Evolutionary conservation across 441 rosid species (phyloP).

Genomic region (Daphne laureola): DNA sequence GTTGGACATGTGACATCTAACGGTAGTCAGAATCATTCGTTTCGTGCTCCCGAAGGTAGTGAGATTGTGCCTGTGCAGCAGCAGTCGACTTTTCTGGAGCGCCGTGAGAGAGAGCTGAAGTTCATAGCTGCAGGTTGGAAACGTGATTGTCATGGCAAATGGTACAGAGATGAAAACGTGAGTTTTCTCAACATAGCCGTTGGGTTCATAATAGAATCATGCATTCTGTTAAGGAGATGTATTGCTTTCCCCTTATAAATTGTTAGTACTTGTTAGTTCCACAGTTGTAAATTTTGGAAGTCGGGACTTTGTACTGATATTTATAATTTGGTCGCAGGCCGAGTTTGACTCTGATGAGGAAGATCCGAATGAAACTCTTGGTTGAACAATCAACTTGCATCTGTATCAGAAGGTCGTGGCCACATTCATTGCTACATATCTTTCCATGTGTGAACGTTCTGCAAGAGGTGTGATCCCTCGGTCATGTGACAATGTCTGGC

Average conservation of each 20-base stretch:
- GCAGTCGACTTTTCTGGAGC: constrained; percentile 18
- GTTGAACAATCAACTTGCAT: constrained; percentile 3
- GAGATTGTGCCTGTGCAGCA: constrained; percentile 5
- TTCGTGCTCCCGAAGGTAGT: constrained; percentile 5
- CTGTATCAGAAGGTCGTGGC: too few species aligned
- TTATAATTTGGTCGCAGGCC: constrained; percentile 26
- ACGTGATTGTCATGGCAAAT: constrained; percentile 43
- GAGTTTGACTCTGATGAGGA: constrained; percentile 58
- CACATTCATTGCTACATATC: too few species aligned
- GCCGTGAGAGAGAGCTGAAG: constrained; percentile 38
- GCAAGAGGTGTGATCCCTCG: too few species aligned
- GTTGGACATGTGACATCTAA: constrained; percentile 4
- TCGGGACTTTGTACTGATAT: not conserved
- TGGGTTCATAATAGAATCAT: not conserved
- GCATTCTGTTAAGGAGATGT: not conserved
- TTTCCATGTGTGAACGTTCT: too few species aligned
- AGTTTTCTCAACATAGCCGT: constrained; percentile 7
- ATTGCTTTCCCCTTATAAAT: not conserved
- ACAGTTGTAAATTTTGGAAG: not conserved
- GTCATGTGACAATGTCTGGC: too few species aligned
- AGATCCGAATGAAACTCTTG: constrained; percentile 37
- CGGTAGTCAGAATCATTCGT: constrained; percentile 1
- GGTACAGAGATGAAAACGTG: constrained; percentile 48
- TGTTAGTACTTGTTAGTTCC: not conserved
- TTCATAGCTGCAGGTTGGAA: constrained; percentile 52